Percentiles rank a stretch among this genome's conserved stretches.
These are phyloP conservation scores for Rhodotorula toruloides DNA, from an alignment of 768 basidiomycete species.

Conservation along the genomic window DNA sequence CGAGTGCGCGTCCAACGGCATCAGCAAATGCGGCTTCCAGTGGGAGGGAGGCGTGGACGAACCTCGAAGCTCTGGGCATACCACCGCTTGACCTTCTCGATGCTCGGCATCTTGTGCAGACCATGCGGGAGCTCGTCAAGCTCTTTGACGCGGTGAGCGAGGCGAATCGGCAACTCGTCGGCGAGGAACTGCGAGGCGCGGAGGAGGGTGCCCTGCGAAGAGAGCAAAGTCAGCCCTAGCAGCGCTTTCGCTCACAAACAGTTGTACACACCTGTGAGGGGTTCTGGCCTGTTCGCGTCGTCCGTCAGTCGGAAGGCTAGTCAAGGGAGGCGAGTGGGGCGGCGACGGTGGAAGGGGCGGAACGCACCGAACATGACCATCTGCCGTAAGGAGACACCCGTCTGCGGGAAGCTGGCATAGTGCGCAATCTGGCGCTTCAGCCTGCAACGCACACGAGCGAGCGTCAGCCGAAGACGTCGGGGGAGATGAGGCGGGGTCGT, in stretches of 20 bases:
- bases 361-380: constrained; percentile 78
- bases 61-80: constrained; percentile 99
- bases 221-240: constrained; percentile 35
- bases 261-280: constrained; percentile 52
- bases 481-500: neutral
- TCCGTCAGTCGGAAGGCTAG: neutral
- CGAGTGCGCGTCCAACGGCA: neutral
- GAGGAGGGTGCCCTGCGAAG: constrained; percentile 75
- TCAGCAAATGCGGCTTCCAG: neutral
- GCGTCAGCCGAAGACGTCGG: neutral
- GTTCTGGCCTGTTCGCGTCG: constrained; percentile 59
- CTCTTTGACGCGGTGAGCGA: constrained; percentile 94
- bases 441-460: neutral
- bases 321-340: neutral
- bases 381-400: constrained; percentile 90
- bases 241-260: no score
- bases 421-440: constrained; percentile 40
- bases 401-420: constrained; percentile 55
- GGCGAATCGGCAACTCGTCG: constrained; percentile 88
- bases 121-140: constrained; percentile 90
- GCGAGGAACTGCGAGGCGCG: constrained; percentile 83
- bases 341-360: neutral
- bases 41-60: constrained; percentile 41
- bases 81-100: constrained; percentile 92
- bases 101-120: constrained; percentile 81